Conservation (phyloP, 306 rosid genomes). For the Sphenostylis stenocarpa region DNA sequence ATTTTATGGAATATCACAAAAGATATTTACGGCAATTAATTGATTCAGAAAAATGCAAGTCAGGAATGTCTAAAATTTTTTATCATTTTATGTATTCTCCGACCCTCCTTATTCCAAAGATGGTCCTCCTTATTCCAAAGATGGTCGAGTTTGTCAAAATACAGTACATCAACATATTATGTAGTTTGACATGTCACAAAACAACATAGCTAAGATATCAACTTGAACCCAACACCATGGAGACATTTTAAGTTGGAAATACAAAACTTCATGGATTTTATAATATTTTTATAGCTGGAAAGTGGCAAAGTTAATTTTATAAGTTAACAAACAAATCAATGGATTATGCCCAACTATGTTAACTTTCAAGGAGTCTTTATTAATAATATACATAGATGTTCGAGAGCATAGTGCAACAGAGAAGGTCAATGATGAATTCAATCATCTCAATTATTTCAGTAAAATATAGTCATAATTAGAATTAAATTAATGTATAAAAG, state of each 20-base stretch:
- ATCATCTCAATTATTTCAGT: background rate
- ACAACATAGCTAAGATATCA: background rate
- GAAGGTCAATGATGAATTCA: background rate
- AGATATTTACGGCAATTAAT: background rate
- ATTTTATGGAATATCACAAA: background rate
- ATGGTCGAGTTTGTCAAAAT: background rate
- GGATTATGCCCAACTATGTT: background rate
- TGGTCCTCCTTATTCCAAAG: background rate
- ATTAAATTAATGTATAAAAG: conserved; percentile 23
- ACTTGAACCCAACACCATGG: conserved; percentile 1
- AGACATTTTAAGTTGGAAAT: conserved; percentile 12
- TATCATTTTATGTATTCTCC: background rate
- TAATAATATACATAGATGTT: background rate
- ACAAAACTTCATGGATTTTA: conserved; percentile 15
- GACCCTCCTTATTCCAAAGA: background rate
- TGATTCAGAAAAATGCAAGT: conserved; percentile 8
- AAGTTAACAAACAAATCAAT: background rate
- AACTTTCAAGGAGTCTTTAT: conserved; percentile 8
- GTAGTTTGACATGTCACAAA: background rate
- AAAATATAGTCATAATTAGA: conserved; percentile 6
- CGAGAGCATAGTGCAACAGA: background rate
- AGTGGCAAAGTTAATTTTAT: background rate
- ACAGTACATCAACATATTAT: background rate
- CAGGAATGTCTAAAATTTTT: conserved; percentile 1
- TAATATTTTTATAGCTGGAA: background rate